A percentile compares a stretch with the other conserved stretches of the same genome.
phyloP scores from a whole-genome alignment of 495 filamentous ascomycete genomes.

The Trypethelium eluteriae region DNA sequence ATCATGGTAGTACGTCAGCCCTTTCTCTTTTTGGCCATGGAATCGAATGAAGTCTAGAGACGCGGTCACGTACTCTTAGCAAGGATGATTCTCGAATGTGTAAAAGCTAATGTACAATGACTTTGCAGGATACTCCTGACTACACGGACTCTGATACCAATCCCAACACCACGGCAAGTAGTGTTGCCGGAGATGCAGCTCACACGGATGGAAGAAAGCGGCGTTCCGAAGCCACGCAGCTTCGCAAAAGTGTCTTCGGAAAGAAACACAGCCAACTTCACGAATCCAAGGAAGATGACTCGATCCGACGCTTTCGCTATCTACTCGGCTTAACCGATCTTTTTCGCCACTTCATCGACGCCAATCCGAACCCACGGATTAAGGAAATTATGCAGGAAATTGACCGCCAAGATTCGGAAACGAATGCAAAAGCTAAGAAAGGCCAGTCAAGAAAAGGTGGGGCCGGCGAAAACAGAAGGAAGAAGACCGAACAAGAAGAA shows the following conservation, averaged over 20 bases:
- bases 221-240: conserved; percentile 72
- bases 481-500: conserved; percentile 94
- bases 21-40: not conserved
- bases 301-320: conserved; percentile 89
- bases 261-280: conserved; percentile 89
- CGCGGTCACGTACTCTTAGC: not conserved
- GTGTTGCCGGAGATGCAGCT: conserved; percentile 62
- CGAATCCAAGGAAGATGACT: conserved; percentile 95
- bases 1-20: not conserved
- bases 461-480: conserved; percentile 68
- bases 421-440: conserved; percentile 59
- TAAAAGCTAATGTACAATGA: not conserved
- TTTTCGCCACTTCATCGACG: conserved; percentile 98
- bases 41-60: not conserved
- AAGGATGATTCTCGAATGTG: not conserved
- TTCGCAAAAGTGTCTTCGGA: conserved; percentile 83
- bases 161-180: conserved; percentile 84
- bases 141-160: conserved; percentile 76
- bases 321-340: conserved; percentile 92
- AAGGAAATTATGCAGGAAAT: conserved; percentile 89
- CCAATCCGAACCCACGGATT: conserved; percentile 86
- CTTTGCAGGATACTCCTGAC: conserved; percentile 28
- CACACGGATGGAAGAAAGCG: conserved; percentile 71
- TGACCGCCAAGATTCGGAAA: conserved; percentile 79
- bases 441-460: conserved; percentile 71